Base-by-base conservation (phyloP, 768 basidiomycete species). In the Tulasnella sp. region DNA sequence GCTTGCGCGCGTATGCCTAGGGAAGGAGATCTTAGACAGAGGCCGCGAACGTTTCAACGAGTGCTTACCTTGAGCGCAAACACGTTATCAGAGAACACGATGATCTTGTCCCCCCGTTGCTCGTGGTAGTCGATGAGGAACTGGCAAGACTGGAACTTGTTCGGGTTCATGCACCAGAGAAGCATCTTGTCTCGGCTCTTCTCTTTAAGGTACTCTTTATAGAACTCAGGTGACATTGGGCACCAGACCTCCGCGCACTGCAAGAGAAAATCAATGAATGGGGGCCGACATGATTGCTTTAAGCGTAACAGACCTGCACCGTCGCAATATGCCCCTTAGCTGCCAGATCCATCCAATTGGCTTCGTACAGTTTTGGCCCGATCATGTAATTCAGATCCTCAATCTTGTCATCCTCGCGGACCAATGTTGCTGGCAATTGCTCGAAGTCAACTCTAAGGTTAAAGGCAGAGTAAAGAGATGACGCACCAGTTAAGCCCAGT, bases 191-290 rank as follows among this genome's bases (percentile, higher is more conserved):
- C 96, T 80, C 98, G 90, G 44, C 94, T 94, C 84, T 94, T 93
- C 85, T 96, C 94, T 81, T 94, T 89, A 82, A 99, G 89, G 84
- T 99, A 99, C 86, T 99, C 97, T 81, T 95, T 92, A 85, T 99
- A 99, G 85, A 99, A 99, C 84, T 99, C 97, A 7, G 98, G 97
- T 27, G 98, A 97, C 98, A 99, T 99, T 24, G 95, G 95, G 84
- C 98, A 99, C 98, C 98, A 99, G 10, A 99, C 98, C 86, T 99
- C 98, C 21, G 98, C 98, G 84, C 98, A 99, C 95, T 99, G 82
- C 39, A 12, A 75, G n/a, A 38, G 19, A 10, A 48, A 44, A 75
- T 48, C 24, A 34, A n/a, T 62, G 75, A 44, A 31, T 19, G 12
- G 8, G 44, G 34, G 24, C 34, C 21, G 21, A 74, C 40, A 39